These are phyloP conservation scores for Kodamaea leandrae DNA, from an alignment of 805 yeast species.

Conservation along the genomic window DNA sequence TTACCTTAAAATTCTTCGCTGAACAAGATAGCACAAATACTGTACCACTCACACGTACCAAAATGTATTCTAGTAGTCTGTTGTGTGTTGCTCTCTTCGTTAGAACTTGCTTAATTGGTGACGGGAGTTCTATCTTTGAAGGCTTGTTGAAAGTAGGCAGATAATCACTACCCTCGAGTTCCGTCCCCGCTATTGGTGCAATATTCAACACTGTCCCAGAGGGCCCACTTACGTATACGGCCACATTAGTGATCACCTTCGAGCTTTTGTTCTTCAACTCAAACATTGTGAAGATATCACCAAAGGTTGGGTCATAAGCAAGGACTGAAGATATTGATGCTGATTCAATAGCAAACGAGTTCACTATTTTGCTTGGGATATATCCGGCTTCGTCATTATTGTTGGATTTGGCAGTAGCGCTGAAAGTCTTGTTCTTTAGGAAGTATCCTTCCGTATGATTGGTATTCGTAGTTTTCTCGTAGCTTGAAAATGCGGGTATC, in stretches of 20 bases:
- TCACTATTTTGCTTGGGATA: slow-evolving; percentile 24
- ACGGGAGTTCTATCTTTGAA: slow-evolving; percentile 19
- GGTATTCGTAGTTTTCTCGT: background rate
- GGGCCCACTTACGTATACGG: slow-evolving; percentile 32
- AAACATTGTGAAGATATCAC: slow-evolving; percentile 21
- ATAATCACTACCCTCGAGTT: background rate
- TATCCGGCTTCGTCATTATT: slow-evolving; percentile 10
- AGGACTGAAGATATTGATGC: slow-evolving; percentile 20
- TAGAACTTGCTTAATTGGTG: slow-evolving; percentile 42
- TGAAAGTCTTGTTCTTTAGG: background rate
- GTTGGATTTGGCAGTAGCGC: background rate
- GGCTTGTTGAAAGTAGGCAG: slow-evolving; percentile 10
- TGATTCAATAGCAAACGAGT: slow-evolving; percentile 24
- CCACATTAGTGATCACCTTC: slow-evolving; percentile 10
- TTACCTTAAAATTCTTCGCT: background rate
- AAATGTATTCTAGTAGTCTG: slow-evolving; percentile 24
- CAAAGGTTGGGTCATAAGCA: slow-evolving; percentile 38
- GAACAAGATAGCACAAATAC: slow-evolving; percentile 31
- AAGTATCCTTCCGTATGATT: background rate
- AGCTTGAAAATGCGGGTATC: background rate
- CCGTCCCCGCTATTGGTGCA: slow-evolving; percentile 11
- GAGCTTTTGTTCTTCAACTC: slow-evolving; percentile 14
- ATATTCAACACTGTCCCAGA: slow-evolving; percentile 28
- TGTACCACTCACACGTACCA: slow-evolving; percentile 38
- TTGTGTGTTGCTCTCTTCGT: slow-evolving; percentile 23